Conservation (phyloP, 2,329 filamentous ascomycete species). For the Coniochaeta hoffmannii region DNA sequence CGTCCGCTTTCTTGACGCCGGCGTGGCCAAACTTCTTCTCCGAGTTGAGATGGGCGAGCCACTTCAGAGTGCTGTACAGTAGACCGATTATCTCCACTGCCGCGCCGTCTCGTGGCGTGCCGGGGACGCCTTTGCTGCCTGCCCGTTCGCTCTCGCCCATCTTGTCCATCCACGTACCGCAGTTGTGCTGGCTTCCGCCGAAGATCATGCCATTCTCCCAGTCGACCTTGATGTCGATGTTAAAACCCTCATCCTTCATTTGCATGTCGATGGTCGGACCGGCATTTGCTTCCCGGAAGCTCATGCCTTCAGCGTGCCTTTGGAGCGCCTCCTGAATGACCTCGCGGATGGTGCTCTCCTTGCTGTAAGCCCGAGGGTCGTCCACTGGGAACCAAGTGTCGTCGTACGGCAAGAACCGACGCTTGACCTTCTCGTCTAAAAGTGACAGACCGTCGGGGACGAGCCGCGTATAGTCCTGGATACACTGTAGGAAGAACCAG, state of each 20-base stretch:
- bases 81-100: constrained; percentile 93
- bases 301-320: constrained; percentile 82
- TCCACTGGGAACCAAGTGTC: constrained; percentile 86
- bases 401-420: constrained; percentile 89
- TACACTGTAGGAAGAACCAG: constrained; percentile 96
- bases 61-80: constrained; percentile 79
- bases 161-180: constrained; percentile 99
- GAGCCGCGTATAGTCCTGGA: constrained; percentile 84
- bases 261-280: constrained; percentile 82
- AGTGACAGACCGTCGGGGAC: constrained; percentile 69
- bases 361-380: constrained; percentile 79
- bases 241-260: constrained; percentile 88
- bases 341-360: constrained; percentile 75
- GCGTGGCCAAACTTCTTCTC: constrained; percentile 65
- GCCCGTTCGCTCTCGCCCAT: constrained; percentile 97
- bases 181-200: constrained; percentile 90
- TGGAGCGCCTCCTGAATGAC: constrained; percentile 91
- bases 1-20: constrained; percentile 61
- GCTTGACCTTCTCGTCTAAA: constrained; percentile 67
- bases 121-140: constrained; percentile 85
- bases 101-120: constrained; percentile 93
- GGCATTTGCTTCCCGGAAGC: constrained; percentile 91
- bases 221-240: constrained; percentile 84
- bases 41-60: constrained; percentile 63
- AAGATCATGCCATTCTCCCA: constrained; percentile 89